These are phyloP conservation scores for Eucalyptus rudis DNA, from an alignment of 345 rosid species.

Conservation along the genomic window DNA sequence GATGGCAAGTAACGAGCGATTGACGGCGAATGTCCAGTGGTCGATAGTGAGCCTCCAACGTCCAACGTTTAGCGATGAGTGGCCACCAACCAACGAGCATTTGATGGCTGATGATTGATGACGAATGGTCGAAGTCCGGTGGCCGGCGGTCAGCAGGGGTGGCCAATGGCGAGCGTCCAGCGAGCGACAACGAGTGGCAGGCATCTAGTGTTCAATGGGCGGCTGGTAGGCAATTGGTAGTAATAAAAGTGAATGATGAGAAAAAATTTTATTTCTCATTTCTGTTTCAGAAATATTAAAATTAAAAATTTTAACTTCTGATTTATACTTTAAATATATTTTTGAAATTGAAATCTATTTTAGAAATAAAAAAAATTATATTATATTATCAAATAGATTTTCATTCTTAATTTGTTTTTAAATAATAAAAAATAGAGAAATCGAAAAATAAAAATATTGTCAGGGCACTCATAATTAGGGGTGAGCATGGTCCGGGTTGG, in stretches of 20 bases:
- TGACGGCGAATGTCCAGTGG: rapidly evolving
- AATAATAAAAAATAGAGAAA: rapidly evolving
- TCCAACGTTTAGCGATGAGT: rapidly evolving
- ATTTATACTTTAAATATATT: rapidly evolving
- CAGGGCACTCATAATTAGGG: rapidly evolving
- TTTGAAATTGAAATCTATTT: rapidly evolving
- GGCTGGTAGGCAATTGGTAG: rapidly evolving
- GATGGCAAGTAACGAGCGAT: rapidly evolving
- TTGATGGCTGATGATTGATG: rapidly evolving
- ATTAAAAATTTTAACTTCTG: no score
- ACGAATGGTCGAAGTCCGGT: rapidly evolving
- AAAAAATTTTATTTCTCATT: no score
- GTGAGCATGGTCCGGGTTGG: no score
- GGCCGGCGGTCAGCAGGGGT: rapidly evolving
- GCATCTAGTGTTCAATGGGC: rapidly evolving
- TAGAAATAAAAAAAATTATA: rapidly evolving
- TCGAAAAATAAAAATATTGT: rapidly evolving
- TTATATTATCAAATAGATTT: rapidly evolving
- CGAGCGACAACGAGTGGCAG: rapidly evolving
- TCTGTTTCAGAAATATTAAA: rapidly evolving
- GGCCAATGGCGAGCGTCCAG: rapidly evolving
- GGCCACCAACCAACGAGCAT: rapidly evolving
- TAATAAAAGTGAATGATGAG: rapidly evolving
- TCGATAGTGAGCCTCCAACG: rapidly evolving
- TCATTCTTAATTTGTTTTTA: rapidly evolving